These are phyloP conservation scores for Apophysomyces ossiformis DNA, from an alignment of 371 early-diverging fungal species.

Conservation along the genomic window DNA sequence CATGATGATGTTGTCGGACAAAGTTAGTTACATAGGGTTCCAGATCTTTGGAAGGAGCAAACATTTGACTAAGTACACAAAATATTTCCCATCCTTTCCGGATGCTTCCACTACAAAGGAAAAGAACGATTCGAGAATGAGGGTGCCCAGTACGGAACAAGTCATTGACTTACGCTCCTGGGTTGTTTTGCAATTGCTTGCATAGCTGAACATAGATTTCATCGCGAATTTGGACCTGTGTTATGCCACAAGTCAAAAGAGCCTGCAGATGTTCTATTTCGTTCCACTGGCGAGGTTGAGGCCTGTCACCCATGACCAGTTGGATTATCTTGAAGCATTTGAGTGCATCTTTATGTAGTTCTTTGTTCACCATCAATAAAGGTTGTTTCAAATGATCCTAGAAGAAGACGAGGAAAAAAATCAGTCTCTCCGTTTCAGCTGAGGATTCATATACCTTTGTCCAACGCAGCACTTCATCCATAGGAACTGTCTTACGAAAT, in stretches of 20 bases:
- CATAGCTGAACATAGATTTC: conserved; percentile 95
- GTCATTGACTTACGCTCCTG: conserved; percentile 58
- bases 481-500: conserved; percentile 84
- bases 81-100: conserved; percentile 91
- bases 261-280: conserved; percentile 71
- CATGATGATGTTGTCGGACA: conserved; percentile 62
- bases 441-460: conserved; percentile 59
- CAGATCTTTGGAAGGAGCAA: conserved; percentile 92
- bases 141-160: no score
- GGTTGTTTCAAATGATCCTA: conserved; percentile 80
- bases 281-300: conserved; percentile 34
- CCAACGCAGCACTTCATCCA: conserved; percentile 87
- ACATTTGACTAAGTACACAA: conserved; percentile 81
- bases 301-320: conserved; percentile 83
- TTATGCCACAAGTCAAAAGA: conserved; percentile 79
- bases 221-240: conserved; percentile 80
- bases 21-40: conserved; percentile 85
- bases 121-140: background rate
- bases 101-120: conserved; percentile 61
- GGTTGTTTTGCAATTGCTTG: conserved; percentile 89
- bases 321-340: conserved; percentile 87
- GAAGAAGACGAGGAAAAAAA: no score
- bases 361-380: conserved; percentile 79
- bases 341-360: conserved; percentile 82
- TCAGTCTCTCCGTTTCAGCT: background rate